phyloP scores from a whole-genome alignment of 768 basidiomycete species.

The Dioszegia hungarica region DNA sequence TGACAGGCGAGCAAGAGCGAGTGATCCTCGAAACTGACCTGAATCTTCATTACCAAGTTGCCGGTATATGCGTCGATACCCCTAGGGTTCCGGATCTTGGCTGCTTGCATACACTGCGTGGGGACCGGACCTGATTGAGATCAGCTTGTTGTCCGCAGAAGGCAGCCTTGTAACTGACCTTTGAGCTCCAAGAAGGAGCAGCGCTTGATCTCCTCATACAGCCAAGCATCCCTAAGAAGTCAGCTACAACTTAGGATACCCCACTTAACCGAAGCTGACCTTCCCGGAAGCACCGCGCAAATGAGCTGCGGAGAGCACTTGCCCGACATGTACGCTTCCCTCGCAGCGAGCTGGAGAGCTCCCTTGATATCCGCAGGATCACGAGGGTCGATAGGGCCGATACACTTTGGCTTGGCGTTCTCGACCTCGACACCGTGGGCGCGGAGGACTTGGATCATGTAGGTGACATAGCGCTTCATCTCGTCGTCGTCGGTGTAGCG shows the following conservation, averaged over 20 bases:
- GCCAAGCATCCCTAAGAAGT: slow-evolving; percentile 33
- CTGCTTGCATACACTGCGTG: slow-evolving; percentile 47
- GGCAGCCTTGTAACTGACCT: slow-evolving; percentile 10
- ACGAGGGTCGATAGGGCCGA: slow-evolving; percentile 32
- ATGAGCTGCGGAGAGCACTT: slow-evolving; percentile 43
- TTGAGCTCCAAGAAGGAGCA: slow-evolving; percentile 34
- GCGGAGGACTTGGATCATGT: slow-evolving; percentile 16
- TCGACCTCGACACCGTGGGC: slow-evolving; percentile 28
- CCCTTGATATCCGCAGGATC: slow-evolving; percentile 5
- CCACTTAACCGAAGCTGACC: slow-evolving; percentile 11
- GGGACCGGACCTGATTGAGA: slow-evolving; percentile 37
- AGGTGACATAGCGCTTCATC: slow-evolving; percentile 36
- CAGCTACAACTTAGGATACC: not conserved
- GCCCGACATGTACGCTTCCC: slow-evolving; percentile 28
- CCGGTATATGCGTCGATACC: slow-evolving; percentile 44
- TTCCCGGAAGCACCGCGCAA: slow-evolving; percentile 39
- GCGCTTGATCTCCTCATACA: slow-evolving; percentile 47
- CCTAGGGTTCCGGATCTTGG: slow-evolving; percentile 33
- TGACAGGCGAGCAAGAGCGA: not conserved
- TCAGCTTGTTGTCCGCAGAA: slow-evolving; percentile 1
- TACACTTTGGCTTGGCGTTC: slow-evolving; percentile 25
- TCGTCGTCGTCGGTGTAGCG: slow-evolving; percentile 22
- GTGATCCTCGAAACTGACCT: slow-evolving; percentile 29
- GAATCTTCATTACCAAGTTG: slow-evolving; percentile 45
- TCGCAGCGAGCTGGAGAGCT: slow-evolving; percentile 31